These are phyloP conservation scores for Amniculicola lignicola DNA, from an alignment of 495 filamentous ascomycete species.

Conservation along the genomic window DNA sequence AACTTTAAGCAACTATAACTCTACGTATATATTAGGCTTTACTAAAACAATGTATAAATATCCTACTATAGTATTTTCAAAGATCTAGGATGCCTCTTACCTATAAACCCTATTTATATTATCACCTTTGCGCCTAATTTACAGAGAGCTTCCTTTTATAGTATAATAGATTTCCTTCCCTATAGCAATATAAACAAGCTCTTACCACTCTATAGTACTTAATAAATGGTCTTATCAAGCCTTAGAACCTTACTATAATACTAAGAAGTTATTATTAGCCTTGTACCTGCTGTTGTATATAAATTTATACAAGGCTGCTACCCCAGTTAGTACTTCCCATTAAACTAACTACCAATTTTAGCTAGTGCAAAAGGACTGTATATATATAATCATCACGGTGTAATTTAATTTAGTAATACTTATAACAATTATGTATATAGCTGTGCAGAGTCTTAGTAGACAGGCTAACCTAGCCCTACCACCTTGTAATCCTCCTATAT, in stretches of 20 bases:
- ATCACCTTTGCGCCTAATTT: constrained; percentile 22
- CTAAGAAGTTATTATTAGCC: background rate
- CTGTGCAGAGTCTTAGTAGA: background rate
- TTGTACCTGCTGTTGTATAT: background rate
- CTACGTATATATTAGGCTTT: constrained; percentile 14
- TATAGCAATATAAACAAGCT: constrained; percentile 10
- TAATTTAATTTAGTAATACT: constrained; percentile 13
- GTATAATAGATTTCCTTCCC: constrained; percentile 17
- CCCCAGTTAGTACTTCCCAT: constrained; percentile 2
- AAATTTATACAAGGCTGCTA: constrained; percentile 5
- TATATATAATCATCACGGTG: background rate
- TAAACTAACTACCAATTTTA: constrained; percentile 3
- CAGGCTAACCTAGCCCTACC: too few relatives aligned
- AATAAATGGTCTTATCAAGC: constrained; percentile 8
- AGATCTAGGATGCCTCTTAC: constrained; percentile 14
- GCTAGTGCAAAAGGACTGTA: constrained; percentile 6
- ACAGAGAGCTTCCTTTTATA: constrained; percentile 10
- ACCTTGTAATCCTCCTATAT: too few relatives aligned
- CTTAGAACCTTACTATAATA: constrained; percentile 13
- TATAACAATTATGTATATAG: constrained; percentile 1
- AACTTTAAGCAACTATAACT: too few relatives aligned
- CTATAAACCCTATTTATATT: constrained; percentile 22
- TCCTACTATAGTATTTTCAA: constrained; percentile 26
- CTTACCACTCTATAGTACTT: background rate
- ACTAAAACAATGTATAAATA: constrained; percentile 17